These are phyloP conservation scores for Globisporangium spinosum DNA, from an alignment of 352 stramenopile genomes.

Conservation along the genomic window DNA sequence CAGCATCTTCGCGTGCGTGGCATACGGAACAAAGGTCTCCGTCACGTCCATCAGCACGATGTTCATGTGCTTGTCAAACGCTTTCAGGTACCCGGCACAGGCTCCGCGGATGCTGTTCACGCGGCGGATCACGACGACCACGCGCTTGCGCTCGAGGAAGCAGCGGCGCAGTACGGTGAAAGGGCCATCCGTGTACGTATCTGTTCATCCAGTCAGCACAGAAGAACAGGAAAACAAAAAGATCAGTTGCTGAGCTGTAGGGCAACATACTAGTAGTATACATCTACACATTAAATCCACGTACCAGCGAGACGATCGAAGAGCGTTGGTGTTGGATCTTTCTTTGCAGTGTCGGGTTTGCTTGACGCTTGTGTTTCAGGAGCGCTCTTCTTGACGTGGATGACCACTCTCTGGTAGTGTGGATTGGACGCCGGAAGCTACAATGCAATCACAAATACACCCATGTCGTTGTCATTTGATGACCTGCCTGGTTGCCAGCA, in stretches of 20 bases:
- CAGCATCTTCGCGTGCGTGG: conserved; percentile 29
- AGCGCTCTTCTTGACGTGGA: conserved; percentile 28
- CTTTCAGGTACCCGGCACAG: conserved; percentile 89
- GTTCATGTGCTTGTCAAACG: conserved; percentile 96
- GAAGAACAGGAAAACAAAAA: background rate
- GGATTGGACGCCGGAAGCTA: conserved; percentile 66
- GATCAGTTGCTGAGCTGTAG: background rate
- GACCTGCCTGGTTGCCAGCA: background rate
- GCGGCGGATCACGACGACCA: conserved; percentile 86
- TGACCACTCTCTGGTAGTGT: conserved; percentile 42
- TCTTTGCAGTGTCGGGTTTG: conserved; percentile 13
- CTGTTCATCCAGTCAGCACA: conserved; percentile 13
- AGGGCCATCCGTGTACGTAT: conserved; percentile 81
- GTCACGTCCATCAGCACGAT: conserved; percentile 89
- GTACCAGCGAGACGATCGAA: conserved; percentile 59
- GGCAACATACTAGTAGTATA: no score
- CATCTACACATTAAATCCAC: background rate
- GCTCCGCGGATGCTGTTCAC: conserved; percentile 90
- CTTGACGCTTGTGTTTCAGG: conserved; percentile 6
- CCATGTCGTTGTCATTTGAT: background rate
- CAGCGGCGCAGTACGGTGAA: conserved; percentile 80
- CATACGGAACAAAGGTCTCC: conserved; percentile 57
- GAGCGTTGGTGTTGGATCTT: conserved; percentile 27
- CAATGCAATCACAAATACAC: background rate
- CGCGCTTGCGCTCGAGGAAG: conserved; percentile 72